Base-by-base conservation (phyloP, 2,329 filamentous ascomycete genomes). In the Hymenoscyphus occultus region DNA sequence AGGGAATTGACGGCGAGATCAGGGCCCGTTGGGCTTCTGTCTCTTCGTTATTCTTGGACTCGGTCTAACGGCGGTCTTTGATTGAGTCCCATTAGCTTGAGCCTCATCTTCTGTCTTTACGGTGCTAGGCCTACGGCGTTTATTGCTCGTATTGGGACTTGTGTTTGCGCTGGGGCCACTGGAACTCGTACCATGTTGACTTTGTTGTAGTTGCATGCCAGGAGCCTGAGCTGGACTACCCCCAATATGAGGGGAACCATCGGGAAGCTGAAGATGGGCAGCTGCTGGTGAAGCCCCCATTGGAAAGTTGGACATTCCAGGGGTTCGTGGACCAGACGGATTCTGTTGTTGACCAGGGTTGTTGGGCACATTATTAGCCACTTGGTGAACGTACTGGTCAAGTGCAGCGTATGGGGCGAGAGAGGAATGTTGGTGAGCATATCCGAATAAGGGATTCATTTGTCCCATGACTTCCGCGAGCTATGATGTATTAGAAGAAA, bases 91-190 rank as follows among this genome's bases (percentile, higher is more conserved):
- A 59, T 75, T 76, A 4, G 69, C 67, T 61, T 74, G 73, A 28
- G 61, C 64, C 13, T 76, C 75, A 32, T 71, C 72, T 70, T 77
- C 76, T n/a, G 70, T 71, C 66, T 79, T 78, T 60, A 77, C 74
- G 57, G 72, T 73, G 67, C 77, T 78, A 31, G 77, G 75, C 67
- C 77, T 73, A 67, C 77, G 73, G 40, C 77, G 73, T 68, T 78
- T 78, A 66, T 75, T 78, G 66, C 71, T 76, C 39, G 71, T 67
- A 66, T 78, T 78, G 22, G 75, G 75, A 61, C 74, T 76, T 5
- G 87, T 90, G 76, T 89, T 90, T 64, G 87, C 86, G 73, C 86
- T 89, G 6, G 86, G 86, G 1, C 86, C 87, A 74, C 84, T 86
- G 10, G 86, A 89, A 74, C 80, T 86, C 39, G 86, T 88, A 48